A percentile compares a stretch with the other conserved stretches of the same genome.
These are phyloP conservation scores for Yamadazyma spencermartinsiae DNA, from an alignment of 1,139 yeast species.

Conservation along the genomic window DNA sequence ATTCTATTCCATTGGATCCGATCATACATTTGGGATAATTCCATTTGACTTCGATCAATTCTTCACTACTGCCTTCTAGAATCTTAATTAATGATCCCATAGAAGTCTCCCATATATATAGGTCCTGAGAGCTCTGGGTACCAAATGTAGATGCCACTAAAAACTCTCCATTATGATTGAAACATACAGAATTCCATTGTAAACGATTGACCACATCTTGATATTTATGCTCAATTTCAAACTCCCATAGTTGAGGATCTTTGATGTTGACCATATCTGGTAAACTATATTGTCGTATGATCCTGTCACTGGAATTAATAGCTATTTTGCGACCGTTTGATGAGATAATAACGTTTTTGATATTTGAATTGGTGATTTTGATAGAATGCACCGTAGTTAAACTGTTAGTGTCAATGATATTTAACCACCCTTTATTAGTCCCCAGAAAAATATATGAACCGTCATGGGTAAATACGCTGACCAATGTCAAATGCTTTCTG, in stretches of 20 bases:
- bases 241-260: slow-evolving; percentile 45
- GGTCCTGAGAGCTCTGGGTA: slow-evolving; percentile 72
- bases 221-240: slow-evolving; percentile 77
- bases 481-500: slow-evolving; percentile 31
- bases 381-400: slow-evolving; percentile 45
- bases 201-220: slow-evolving; percentile 88
- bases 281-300: slow-evolving; percentile 67
- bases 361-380: slow-evolving; percentile 66
- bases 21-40: slow-evolving; percentile 72
- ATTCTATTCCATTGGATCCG: slow-evolving; percentile 86
- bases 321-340: slow-evolving; percentile 70
- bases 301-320: slow-evolving; percentile 78
- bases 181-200: slow-evolving; percentile 84
- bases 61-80: slow-evolving; percentile 90
- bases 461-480: slow-evolving; percentile 36
- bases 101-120: slow-evolving; percentile 91
- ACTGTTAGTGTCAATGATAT: slow-evolving; percentile 40
- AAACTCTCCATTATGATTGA: slow-evolving; percentile 80
- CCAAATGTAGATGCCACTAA: slow-evolving; percentile 88
- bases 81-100: slow-evolving; percentile 87
- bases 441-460: slow-evolving; percentile 67
- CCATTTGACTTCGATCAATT: slow-evolving; percentile 83
- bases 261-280: slow-evolving; percentile 45
- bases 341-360: slow-evolving; percentile 69
- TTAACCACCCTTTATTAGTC: slow-evolving; percentile 77